phyloP scores from a whole-genome alignment of 495 filamentous ascomycete genomes.

The Penicillium dipodomyicola region DNA sequence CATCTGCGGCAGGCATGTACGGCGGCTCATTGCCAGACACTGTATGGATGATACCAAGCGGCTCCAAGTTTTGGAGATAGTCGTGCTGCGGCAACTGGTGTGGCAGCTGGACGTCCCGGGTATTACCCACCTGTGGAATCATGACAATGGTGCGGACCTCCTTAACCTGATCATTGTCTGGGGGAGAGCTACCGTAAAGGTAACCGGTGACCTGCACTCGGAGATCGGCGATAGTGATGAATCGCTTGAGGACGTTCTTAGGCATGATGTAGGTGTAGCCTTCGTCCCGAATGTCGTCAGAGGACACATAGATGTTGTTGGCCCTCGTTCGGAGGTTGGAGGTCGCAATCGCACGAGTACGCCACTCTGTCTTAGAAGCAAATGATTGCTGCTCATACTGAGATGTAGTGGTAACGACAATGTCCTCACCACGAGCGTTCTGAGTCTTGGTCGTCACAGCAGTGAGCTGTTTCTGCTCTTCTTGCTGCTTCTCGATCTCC shows the following conservation, averaged over 20 bases:
- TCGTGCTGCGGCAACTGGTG: slow-evolving; percentile 93
- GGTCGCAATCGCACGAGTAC: slow-evolving; percentile 92
- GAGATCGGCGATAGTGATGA: slow-evolving; percentile 97
- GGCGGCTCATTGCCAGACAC: slow-evolving; percentile 90
- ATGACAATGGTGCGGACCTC: slow-evolving; percentile 95
- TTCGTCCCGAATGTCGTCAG: slow-evolving; percentile 79
- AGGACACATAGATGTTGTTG: slow-evolving; percentile 98
- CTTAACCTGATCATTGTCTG: slow-evolving; percentile 95
- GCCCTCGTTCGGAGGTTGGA: slow-evolving; percentile 91
- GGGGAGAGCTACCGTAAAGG: slow-evolving; percentile 88
- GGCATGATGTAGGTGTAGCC: slow-evolving; percentile 96
- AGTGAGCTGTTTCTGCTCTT: slow-evolving; percentile 93
- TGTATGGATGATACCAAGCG: slow-evolving; percentile 93
- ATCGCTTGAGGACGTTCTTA: slow-evolving; percentile 97
- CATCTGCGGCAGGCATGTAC: slow-evolving; percentile 93
- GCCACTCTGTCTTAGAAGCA: slow-evolving; percentile 98
- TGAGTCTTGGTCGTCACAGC: slow-evolving; percentile 98
- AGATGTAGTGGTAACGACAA: slow-evolving; percentile 96
- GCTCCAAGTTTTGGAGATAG: slow-evolving; percentile 82
- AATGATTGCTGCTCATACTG: slow-evolving; percentile 97
- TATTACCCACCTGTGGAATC: slow-evolving; percentile 93
- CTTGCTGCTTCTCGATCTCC: slow-evolving; percentile 98
- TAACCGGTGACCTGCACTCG: slow-evolving; percentile 96
- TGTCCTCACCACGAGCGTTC: slow-evolving; percentile 96
- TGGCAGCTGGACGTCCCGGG: slow-evolving; percentile 86